These are phyloP conservation scores for Dactylellina sp. DNA, from an alignment of 2,329 filamentous ascomycete species.

Conservation along the genomic window DNA sequence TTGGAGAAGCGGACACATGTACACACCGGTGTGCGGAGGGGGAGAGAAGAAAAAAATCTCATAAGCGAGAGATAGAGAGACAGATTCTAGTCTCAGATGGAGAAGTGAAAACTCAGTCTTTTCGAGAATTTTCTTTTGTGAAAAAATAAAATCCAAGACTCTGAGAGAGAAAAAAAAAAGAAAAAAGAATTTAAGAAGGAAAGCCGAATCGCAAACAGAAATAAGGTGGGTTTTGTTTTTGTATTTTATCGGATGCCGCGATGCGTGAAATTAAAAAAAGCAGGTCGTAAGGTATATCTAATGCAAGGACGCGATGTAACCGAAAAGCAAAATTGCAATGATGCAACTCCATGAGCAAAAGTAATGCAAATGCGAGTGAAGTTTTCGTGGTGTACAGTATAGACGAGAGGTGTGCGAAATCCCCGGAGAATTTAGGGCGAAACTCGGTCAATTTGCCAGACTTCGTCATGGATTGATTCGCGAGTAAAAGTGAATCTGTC, in stretches of 20 bases:
- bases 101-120: constrained; percentile 35
- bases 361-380: constrained; percentile 46
- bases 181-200: no score
- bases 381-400: constrained; percentile 47
- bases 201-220: not conserved
- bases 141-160: constrained; percentile 20
- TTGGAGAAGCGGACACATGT: constrained; percentile 33
- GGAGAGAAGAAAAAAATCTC: constrained; percentile 13
- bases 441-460: constrained; percentile 78
- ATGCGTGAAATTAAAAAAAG: constrained; percentile 54
- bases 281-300: constrained; percentile 57
- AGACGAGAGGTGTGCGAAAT: constrained; percentile 5
- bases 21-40: constrained; percentile 26
- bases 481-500: constrained; percentile 90
- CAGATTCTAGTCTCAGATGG: constrained; percentile 23
- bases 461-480: constrained; percentile 66
- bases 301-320: constrained; percentile 56
- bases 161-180: not conserved
- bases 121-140: constrained; percentile 36
- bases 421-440: constrained; percentile 70
- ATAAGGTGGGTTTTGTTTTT: constrained; percentile 31
- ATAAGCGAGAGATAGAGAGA: constrained; percentile 48
- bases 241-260: constrained; percentile 34
- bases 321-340: constrained; percentile 50
- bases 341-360: constrained; percentile 51